Conservation (phyloP, 192 early-diverging fungal species). For the Piromyces sp. region DNA sequence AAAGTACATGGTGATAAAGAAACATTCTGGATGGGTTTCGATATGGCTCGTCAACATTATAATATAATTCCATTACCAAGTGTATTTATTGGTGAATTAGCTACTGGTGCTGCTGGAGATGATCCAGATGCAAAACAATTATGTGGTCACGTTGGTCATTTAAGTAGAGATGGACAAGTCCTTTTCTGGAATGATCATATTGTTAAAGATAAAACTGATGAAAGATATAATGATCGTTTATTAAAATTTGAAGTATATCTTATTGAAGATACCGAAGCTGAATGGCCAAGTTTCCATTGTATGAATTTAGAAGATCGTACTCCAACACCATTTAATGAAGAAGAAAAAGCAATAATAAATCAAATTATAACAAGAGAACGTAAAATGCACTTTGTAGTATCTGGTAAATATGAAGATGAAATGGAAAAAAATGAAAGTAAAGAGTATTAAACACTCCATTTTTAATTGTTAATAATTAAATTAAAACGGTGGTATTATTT, state of each 20-base stretch:
- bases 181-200: not conserved
- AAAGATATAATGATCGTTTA: not conserved
- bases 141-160: not conserved
- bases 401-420: not conserved
- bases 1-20: constrained; percentile 6
- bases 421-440: too few species aligned
- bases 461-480: too few species aligned
- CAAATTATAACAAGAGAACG: not conserved
- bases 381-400: not conserved
- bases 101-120: not conserved
- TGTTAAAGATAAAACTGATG: not conserved
- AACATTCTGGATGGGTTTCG: constrained; percentile 5
- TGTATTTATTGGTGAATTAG: not conserved
- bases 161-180: not conserved
- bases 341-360: not conserved
- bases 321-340: not conserved
- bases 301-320: not conserved
- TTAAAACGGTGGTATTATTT: too few species aligned
- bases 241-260: not conserved
- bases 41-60: not conserved
- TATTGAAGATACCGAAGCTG: not conserved
- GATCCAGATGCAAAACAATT: not conserved
- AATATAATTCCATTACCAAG: not conserved
- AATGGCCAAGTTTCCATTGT: not conserved
- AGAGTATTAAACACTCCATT: too few species aligned